Evolutionary conservation across 2,329 filamentous ascomycete species (phyloP).

Genomic region (Thielaviopsis populi): DNA sequence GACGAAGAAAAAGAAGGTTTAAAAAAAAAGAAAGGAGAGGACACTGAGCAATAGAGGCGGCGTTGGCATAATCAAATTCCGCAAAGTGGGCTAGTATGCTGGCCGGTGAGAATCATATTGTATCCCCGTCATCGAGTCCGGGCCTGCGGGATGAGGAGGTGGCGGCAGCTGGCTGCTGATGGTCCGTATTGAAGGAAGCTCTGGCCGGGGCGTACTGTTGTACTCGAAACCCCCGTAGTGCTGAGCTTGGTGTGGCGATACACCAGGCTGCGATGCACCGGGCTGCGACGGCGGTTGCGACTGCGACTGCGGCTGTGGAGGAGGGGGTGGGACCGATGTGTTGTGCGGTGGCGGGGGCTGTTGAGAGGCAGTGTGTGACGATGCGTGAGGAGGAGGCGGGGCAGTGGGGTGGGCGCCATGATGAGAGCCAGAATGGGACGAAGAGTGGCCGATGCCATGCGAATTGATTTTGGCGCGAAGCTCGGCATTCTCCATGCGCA

Average conservation of each 20-base stretch:
- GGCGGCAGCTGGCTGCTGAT: constrained; percentile 34
- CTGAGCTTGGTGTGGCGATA: constrained; percentile 22
- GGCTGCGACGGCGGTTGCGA: constrained; percentile 12
- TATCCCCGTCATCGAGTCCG: constrained; percentile 51
- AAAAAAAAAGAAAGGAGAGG: neutral
- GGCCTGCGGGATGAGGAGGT: constrained; percentile 27
- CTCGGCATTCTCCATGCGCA: constrained; percentile 35
- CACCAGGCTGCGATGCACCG: constrained; percentile 15
- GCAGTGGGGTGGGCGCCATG: constrained; percentile 20
- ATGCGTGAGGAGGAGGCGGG: constrained; percentile 21
- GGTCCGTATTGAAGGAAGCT: constrained; percentile 26
- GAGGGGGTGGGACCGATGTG: constrained; percentile 19
- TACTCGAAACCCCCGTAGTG: constrained; percentile 19
- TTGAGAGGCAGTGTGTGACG: constrained; percentile 15
- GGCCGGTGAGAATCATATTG: constrained; percentile 35
- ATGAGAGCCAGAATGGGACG: constrained; percentile 19
- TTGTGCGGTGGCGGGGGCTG: constrained; percentile 10
- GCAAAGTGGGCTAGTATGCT: constrained; percentile 1
- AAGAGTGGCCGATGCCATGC: neutral
- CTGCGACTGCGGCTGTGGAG: constrained; percentile 16
- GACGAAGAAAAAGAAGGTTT: neutral
- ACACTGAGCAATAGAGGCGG: neutral
- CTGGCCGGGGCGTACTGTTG: constrained; percentile 29
- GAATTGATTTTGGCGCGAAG: constrained; percentile 26
- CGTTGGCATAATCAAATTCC: neutral